A percentile compares a stretch with the other conserved stretches of the same genome.
Evolutionary conservation across 148 eudicot genomes (phyloP).

Genomic region (Vaccinium vitisidaea): DNA sequence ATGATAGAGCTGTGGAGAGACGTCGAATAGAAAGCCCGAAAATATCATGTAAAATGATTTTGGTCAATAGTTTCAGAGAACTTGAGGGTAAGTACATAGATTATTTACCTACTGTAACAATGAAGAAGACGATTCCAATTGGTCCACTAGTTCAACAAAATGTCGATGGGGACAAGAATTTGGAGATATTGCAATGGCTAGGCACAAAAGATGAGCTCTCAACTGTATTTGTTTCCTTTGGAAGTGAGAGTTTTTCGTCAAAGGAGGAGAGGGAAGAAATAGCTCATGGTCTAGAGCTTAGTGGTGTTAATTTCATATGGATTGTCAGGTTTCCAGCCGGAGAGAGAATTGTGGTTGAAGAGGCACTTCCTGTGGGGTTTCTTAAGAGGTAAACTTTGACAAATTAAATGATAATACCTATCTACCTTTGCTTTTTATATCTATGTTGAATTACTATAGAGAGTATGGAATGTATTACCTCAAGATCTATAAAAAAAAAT

Average conservation of each 20-base stretch:
- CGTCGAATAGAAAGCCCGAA: too few relatives aligned
- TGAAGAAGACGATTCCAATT: conserved; percentile 19
- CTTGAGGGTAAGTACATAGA: conserved; percentile 27
- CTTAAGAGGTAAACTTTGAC: neutral
- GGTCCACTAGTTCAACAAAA: conserved; percentile 24
- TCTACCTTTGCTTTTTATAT: too few relatives aligned
- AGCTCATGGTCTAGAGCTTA: conserved; percentile 31
- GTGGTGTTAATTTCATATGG: conserved; percentile 28
- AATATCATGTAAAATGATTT: neutral
- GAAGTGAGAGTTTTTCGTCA: conserved; percentile 23
- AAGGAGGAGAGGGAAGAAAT: conserved; percentile 28
- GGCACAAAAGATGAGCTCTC: conserved; percentile 19
- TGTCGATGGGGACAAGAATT: neutral
- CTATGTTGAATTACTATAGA: too few relatives aligned
- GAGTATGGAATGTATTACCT: too few relatives aligned
- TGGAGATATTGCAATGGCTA: conserved; percentile 28
- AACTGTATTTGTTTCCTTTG: conserved; percentile 30
- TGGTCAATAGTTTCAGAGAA: conserved; percentile 15
- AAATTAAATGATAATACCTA: too few relatives aligned
- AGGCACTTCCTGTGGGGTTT: conserved; percentile 26
- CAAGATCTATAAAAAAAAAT: too few relatives aligned
- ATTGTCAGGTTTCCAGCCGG: conserved; percentile 18
- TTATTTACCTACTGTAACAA: neutral
- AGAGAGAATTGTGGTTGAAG: conserved; percentile 14
- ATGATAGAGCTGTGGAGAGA: neutral